Evolutionary conservation across 805 yeast species (phyloP), one percentile per base, ranked within the genome.

Genomic region (Zygosaccharomyces lentus): DNA sequence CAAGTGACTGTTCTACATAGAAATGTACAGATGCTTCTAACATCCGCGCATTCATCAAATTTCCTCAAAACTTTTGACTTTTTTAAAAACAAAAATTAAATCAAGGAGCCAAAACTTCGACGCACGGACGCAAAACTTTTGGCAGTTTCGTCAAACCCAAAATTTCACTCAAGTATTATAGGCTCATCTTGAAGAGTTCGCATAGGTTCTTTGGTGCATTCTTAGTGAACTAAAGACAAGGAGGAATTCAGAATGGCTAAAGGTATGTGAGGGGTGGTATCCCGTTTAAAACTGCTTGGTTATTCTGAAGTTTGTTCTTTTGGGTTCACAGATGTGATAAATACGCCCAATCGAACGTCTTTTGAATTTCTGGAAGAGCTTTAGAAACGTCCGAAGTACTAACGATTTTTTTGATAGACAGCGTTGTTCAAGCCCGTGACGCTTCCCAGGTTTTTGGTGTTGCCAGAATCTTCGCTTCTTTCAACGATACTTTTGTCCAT

Each of bases 361-460:
- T 43, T 34, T 39, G 36, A 26, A 41, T 38, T 26, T 27, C 41
- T 51, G 48, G 49, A 42, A 49, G 39, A 42, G 45, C 27, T 37
- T 31, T 43, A 40, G 24, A 21, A 30, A 34, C 34, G 41, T 27
- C 41, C 27, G 15, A 12, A 23, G 8, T 38, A 38, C 41, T 38
- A 53, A 54, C 55, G 41, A 34, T 21, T 35, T 43, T 70, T 56
- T 63, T 71, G 54, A 71, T 47, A 53, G 54, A 51, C 49, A 27
- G 41, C 24, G 51, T 59, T 46, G 63, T 58, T 71, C 91, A 85
- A 78, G 82, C 88, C 77, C 88, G 90, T 77, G 96, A 87, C 75
- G 89, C 93, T 71, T 87, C 95, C 82, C 96, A 88, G 80, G 96
- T 90, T 72, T 93, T 93, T 74, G 99, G 99, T 84, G 99, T 93